phyloP scores from a whole-genome alignment of 1,284 basidiomycete genomes.

The Malassezia arunalokei region DNA sequence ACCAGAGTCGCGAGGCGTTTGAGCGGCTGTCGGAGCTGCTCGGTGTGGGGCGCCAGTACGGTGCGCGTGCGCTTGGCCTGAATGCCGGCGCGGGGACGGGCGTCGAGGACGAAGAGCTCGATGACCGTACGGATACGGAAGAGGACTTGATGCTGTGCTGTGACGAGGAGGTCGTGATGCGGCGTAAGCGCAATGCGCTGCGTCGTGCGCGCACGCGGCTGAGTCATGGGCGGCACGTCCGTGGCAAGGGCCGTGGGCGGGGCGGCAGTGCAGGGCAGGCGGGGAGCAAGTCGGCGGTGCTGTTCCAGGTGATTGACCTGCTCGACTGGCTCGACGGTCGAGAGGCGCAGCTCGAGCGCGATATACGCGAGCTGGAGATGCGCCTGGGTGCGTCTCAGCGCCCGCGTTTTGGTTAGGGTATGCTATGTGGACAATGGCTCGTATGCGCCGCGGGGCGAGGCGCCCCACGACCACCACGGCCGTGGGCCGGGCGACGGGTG shows the following conservation, averaged over 20 bases:
- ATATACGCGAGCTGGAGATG: conserved; percentile 29
- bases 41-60: conserved; percentile 35
- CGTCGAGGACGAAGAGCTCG: conserved; percentile 42
- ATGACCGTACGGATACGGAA: conserved; percentile 36
- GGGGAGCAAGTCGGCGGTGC: conserved; percentile 39
- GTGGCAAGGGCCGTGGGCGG: conserved; percentile 18
- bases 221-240: not conserved
- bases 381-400: not conserved
- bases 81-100: conserved; percentile 40
- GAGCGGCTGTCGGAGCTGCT: conserved; percentile 40
- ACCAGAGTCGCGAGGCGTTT: conserved; percentile 43
- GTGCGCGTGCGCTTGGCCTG: conserved; percentile 40
- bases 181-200: conserved; percentile 14
- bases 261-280: conserved; percentile 41
- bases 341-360: conserved; percentile 23
- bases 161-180: conserved; percentile 16
- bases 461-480: not conserved
- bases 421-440: too few species aligned
- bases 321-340: conserved; percentile 38
- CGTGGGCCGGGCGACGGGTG: too few species aligned
- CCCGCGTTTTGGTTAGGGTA: not conserved
- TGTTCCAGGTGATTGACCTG: conserved; percentile 44
- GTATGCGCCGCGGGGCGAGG: too few species aligned
- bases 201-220: conserved; percentile 10
- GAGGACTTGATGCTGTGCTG: conserved; percentile 18